Evolutionary conservation across 75 land plant species (phyloP).

Genomic region (Pinus tabuliformis): DNA sequence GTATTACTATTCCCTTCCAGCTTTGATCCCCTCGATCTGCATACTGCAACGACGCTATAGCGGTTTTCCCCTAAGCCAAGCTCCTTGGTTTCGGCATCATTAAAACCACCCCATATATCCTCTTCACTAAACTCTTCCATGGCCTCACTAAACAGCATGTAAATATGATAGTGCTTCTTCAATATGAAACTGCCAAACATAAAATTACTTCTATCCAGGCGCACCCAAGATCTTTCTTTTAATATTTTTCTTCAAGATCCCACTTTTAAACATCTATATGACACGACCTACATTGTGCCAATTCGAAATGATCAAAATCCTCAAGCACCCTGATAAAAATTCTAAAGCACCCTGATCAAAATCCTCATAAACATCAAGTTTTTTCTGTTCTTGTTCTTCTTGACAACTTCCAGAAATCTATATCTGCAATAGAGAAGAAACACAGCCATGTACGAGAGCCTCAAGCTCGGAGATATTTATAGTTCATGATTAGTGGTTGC

Average conservation of each 20-base stretch:
- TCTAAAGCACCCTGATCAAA: too few species aligned
- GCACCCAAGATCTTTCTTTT: not conserved
- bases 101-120: slow-evolving; percentile 2
- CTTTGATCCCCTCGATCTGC: not conserved
- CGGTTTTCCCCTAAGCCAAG: not conserved
- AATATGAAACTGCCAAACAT: not conserved
- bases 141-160: not conserved
- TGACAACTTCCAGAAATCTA: too few species aligned
- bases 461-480: too few species aligned
- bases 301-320: too few species aligned
- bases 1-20: not conserved
- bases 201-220: not conserved
- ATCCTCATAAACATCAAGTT: too few species aligned
- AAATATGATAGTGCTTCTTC: not conserved
- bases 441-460: too few species aligned
- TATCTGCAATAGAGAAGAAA: too few species aligned
- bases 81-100: not conserved
- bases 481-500: too few species aligned
- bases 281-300: too few species aligned
- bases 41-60: not conserved
- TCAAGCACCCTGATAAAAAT: too few species aligned
- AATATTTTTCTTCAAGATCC: not conserved
- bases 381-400: too few species aligned
- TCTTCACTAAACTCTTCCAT: slow-evolving; percentile 8
- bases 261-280: too few species aligned